Conservation (phyloP, 139 green algal genomes). For the Closterium sp. region DNA sequence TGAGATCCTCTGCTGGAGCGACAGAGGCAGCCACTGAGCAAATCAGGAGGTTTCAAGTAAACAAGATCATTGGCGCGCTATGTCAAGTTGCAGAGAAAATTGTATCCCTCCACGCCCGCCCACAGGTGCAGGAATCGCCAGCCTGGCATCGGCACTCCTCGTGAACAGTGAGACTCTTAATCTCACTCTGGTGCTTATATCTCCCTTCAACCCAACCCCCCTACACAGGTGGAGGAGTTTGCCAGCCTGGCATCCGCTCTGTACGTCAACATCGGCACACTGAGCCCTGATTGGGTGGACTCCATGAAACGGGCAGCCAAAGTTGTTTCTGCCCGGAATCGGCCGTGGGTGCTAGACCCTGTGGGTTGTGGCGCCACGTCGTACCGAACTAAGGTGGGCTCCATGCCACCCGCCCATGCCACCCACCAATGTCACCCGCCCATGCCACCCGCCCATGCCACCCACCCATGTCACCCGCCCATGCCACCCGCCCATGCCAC, state of each 20-base stretch:
- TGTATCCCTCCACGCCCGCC: background rate
- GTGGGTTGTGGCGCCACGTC: conserved; percentile 23
- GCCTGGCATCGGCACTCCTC: background rate
- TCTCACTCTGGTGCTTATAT: no score
- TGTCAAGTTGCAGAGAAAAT: no score
- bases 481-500: no score
- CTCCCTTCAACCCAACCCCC: background rate
- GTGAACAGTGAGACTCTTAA: background rate
- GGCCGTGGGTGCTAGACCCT: conserved; percentile 44
- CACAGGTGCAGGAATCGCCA: background rate
- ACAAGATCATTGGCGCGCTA: no score
- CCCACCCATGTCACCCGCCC: no score
- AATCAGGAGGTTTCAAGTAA: no score
- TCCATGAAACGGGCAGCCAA: conserved; percentile 16
- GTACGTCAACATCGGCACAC: conserved; percentile 38
- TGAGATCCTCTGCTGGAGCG: background rate
- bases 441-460: no score
- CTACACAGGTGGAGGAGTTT: conserved; percentile 39
- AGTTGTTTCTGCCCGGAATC: background rate
- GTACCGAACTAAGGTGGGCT: conserved; percentile 36
- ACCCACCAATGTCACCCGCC: no score
- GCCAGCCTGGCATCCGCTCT: background rate
- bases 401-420: background rate
- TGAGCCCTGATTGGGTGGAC: conserved; percentile 16
- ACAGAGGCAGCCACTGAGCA: no score